A percentile compares a stretch with the other conserved stretches of the same genome.
Evolutionary conservation across 2,329 filamentous ascomycete genomes (phyloP).

Genomic region (Penicillium hordei): DNA sequence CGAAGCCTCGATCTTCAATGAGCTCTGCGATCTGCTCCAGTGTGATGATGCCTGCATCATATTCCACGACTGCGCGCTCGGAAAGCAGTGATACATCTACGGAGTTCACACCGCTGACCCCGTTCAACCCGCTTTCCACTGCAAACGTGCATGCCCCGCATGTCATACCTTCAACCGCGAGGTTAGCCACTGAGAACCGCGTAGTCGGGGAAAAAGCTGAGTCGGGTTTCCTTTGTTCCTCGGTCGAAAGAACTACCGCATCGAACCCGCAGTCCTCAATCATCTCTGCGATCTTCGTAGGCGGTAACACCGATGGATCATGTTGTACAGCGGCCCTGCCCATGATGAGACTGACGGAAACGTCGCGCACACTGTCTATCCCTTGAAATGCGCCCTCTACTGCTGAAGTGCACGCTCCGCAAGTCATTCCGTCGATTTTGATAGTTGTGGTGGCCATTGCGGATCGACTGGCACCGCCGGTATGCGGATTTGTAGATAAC

Average conservation of each 20-base stretch:
- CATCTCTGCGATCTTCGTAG: constrained; percentile 75
- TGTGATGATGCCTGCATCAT: constrained; percentile 61
- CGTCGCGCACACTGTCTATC: constrained; percentile 75
- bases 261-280: constrained; percentile 94
- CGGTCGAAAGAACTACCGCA: constrained; percentile 80
- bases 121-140: constrained; percentile 76
- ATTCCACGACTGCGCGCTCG: constrained; percentile 80
- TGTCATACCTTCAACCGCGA: constrained; percentile 84
- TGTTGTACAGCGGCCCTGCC: constrained; percentile 94
- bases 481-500: constrained; percentile 17
- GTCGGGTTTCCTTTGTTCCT: constrained; percentile 51
- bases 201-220: constrained; percentile 29
- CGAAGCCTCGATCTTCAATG: constrained; percentile 72
- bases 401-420: constrained; percentile 92
- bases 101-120: constrained; percentile 68
- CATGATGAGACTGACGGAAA: constrained; percentile 92
- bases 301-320: constrained; percentile 70
- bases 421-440: constrained; percentile 82
- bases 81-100: constrained; percentile 83
- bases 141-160: constrained; percentile 87
- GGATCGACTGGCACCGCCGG: constrained; percentile 34
- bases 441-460: constrained; percentile 86
- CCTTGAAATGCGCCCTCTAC: constrained; percentile 87
- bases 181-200: constrained; percentile 64
- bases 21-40: constrained; percentile 57